A percentile compares a stretch with the other conserved stretches of the same genome.
phyloP scores from a whole-genome alignment of 139 green algal genomes.

The Auxenochlorella pyrenoidosa region DNA sequence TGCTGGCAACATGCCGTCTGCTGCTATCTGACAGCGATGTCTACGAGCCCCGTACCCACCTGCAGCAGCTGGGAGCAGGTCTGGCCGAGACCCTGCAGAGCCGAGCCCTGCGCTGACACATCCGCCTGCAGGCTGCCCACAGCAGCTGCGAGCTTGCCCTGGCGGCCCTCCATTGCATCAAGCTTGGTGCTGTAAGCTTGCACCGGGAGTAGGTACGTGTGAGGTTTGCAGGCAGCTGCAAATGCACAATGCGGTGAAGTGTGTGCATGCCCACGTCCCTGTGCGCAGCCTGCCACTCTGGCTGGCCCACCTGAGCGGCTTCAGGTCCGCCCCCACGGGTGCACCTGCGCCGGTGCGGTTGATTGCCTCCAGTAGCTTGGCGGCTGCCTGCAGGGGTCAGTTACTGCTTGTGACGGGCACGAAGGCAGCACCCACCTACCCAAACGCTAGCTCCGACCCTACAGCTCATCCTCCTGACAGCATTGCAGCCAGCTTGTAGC shows the following conservation, averaged over 20 bases:
- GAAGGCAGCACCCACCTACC: neutral
- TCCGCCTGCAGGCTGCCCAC: neutral
- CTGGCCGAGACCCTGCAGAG: neutral
- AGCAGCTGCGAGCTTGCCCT: neutral
- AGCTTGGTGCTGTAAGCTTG: neutral
- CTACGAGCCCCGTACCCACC: neutral
- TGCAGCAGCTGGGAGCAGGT: conserved; percentile 13
- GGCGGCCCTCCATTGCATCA: neutral
- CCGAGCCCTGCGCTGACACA: neutral
- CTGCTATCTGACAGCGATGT: too few relatives aligned
- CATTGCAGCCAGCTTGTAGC: neutral
- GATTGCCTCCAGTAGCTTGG: conserved; percentile 12
- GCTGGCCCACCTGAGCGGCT: neutral
- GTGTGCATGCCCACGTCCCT: neutral
- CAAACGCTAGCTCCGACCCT: neutral
- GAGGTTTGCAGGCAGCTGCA: neutral
- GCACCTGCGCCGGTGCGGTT: neutral
- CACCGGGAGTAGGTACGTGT: neutral
- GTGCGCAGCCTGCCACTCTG: too few relatives aligned
- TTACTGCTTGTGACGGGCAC: too few relatives aligned
- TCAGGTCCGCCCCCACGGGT: neutral
- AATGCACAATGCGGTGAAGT: neutral
- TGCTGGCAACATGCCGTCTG: too few relatives aligned
- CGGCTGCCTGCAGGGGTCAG: conserved; percentile 6
- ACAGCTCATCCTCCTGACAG: neutral